phyloP scores from a whole-genome alignment of 177 flowering plant species.

The Vitis hybrid region DNA sequence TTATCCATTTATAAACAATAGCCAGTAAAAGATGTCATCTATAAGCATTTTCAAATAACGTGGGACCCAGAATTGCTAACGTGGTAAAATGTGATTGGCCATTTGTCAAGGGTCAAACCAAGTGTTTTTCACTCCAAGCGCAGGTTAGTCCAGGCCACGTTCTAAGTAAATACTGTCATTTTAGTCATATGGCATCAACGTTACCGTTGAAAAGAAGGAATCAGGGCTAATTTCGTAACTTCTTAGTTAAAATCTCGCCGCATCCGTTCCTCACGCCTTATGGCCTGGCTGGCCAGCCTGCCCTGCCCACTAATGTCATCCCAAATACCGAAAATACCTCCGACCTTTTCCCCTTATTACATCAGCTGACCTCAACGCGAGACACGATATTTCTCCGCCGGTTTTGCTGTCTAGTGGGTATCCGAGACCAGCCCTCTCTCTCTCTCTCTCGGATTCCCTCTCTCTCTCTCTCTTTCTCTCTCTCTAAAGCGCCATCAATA shows the following conservation, averaged over 20 bases:
- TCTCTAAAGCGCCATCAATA: neutral
- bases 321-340: neutral
- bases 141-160: too few relatives aligned
- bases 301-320: neutral
- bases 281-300: neutral
- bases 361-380: neutral
- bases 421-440: neutral
- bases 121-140: too few relatives aligned
- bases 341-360: neutral
- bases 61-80: too few relatives aligned
- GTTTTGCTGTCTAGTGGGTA: neutral
- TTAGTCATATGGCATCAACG: neutral
- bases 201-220: neutral
- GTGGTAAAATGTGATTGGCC: too few relatives aligned
- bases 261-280: neutral
- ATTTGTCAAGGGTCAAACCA: too few relatives aligned
- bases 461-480: conserved; percentile 2
- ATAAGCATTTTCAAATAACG: too few relatives aligned
- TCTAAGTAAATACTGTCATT: too few relatives aligned
- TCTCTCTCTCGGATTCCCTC: neutral
- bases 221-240: neutral
- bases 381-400: neutral
- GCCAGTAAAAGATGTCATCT: too few relatives aligned
- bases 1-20: too few relatives aligned
- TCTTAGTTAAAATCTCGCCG: neutral